Evolutionary conservation across 2,329 filamentous ascomycete species (phyloP), one percentile per base, ranked within the genome.

Genomic region (Sporothrix phasma): DNA sequence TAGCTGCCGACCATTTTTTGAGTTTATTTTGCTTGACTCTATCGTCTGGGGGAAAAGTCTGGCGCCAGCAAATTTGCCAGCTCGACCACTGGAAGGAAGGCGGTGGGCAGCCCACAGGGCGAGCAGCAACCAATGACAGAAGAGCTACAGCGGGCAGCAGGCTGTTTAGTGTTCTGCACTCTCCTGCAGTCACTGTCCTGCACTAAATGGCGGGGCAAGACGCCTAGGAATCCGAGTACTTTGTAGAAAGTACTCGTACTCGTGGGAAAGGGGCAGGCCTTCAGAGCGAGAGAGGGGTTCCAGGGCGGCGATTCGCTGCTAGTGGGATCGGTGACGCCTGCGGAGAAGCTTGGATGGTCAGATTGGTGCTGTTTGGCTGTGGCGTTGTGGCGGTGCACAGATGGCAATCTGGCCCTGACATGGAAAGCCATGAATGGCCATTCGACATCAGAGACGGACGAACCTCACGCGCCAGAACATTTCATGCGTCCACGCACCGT

Each of bases 201-300:
- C 45, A 62, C 45, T 51, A 51, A 62, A 62, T 62, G 47, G 60
- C 60, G 60, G 60, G 60, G 46, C 34, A 54, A 34, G 53, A 8
- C 5, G 53, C 19, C 31, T 31, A 41, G 22, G 37, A 29, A 43
- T 13, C 15, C 34, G 34, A 37, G 34, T 37, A 43, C n/a, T n/a
- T n/a, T n/a, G n/a, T n/a, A n/a, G n/a, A n/a, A n/a, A n/a, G n/a
- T n/a, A n/a, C n/a, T n/a, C n/a, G n/a, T n/a, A n/a, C n/a, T n/a
- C n/a, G n/a, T n/a, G n/a, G n/a, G n/a, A n/a, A n/a, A 58, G 54
- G 54, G 54, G 37, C 37, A 29, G 54, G 29, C 15, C 22, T 19
- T 58, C 15, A n/a, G 34, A 26, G 54, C 24, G 51, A 29, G 54
- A n/a, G 54, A 43, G 54, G 37, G 54, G 54, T 58, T 58, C 34